Evolutionary conservation across 2,329 filamentous ascomycete genomes (phyloP).

Genomic region (Hypoxylon sp.): DNA sequence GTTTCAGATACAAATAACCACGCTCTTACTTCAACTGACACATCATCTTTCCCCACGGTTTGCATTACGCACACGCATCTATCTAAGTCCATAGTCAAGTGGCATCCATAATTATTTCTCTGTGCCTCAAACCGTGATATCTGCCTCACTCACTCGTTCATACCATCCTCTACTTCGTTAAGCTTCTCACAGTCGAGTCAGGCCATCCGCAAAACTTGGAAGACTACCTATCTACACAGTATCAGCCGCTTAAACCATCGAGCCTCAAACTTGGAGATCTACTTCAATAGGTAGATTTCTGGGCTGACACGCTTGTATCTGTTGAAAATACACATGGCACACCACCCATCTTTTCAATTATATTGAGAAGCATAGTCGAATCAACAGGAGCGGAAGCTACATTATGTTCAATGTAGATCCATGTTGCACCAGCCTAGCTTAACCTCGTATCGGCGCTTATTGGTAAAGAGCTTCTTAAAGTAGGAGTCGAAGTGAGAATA

Average conservation of each 20-base stretch:
- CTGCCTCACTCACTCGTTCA: neutral
- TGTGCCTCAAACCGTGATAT: neutral
- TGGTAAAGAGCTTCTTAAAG: neutral
- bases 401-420: neutral
- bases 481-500: neutral
- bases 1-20: neutral
- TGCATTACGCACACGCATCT: neutral
- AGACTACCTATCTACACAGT: neutral
- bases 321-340: neutral
- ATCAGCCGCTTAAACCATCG: neutral
- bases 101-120: neutral
- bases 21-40: neutral
- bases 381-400: neutral
- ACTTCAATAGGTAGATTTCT: neutral
- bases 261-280: neutral
- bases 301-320: conserved; percentile 6
- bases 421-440: neutral
- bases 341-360: neutral
- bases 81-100: neutral
- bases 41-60: neutral
- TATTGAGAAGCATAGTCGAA: neutral
- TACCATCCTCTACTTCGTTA: neutral
- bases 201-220: neutral
- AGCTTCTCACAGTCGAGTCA: neutral
- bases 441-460: neutral